Percentiles rank a stretch among this genome's conserved stretches.
Evolutionary conservation across 1,139 yeast genomes (phyloP).

Genomic region (Debaryomyces robertsiae): DNA sequence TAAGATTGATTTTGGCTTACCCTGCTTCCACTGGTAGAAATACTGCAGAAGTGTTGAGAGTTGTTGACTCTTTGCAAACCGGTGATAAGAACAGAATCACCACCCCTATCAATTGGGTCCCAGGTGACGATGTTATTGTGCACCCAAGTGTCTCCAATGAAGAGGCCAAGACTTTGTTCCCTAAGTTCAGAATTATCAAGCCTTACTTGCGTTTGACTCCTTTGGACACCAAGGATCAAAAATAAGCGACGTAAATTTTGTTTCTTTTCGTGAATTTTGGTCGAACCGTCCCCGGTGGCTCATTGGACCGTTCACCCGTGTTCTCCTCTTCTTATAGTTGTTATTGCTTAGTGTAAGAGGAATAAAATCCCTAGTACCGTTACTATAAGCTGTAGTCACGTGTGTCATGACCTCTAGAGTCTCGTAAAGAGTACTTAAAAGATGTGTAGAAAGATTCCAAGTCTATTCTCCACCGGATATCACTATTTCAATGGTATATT

Average conservation of each 20-base stretch:
- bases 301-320: no score
- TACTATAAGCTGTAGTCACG: no score
- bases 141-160: slow-evolving; percentile 73
- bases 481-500: slow-evolving; percentile 4
- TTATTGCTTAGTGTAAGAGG: no score
- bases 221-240: slow-evolving; percentile 21
- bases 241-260: slow-evolving; percentile 6
- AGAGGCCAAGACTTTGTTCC: slow-evolving; percentile 72
- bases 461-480: neutral
- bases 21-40: slow-evolving; percentile 89
- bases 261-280: neutral
- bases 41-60: slow-evolving; percentile 84
- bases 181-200: slow-evolving; percentile 74
- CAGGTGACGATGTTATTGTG: slow-evolving; percentile 84
- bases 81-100: slow-evolving; percentile 73
- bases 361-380: no score
- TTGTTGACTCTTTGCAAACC: slow-evolving; percentile 75
- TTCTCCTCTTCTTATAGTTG: no score
- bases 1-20: slow-evolving; percentile 72
- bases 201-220: slow-evolving; percentile 63
- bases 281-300: no score
- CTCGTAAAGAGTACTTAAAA: no score
- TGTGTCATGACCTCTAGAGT: no score
- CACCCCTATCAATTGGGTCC: slow-evolving; percentile 86
- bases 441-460: no score